phyloP scores from a whole-genome alignment of 2,329 filamentous ascomycete genomes.

The Fusarium heterosporum region DNA sequence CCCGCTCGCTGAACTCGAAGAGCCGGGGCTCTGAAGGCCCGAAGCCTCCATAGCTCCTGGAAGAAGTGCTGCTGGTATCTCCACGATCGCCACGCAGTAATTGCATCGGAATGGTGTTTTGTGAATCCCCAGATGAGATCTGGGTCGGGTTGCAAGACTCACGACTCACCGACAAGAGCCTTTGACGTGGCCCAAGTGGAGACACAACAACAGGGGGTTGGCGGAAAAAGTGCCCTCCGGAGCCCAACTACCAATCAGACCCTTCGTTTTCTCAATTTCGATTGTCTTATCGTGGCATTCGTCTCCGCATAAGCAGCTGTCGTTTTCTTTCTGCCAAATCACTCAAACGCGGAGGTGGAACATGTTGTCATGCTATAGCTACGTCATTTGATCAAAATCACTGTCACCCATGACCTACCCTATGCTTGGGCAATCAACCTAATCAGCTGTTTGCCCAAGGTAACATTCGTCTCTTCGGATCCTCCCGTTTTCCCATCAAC shows the following conservation, averaged over 20 bases:
- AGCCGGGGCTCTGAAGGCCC: slow-evolving; percentile 40
- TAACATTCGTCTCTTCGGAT: neutral
- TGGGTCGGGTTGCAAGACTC: slow-evolving; percentile 32
- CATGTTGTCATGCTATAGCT: neutral
- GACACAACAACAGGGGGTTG: slow-evolving; percentile 16
- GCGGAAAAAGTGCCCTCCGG: slow-evolving; percentile 39
- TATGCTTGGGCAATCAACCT: neutral
- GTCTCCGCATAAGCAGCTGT: slow-evolving; percentile 15
- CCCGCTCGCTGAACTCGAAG: slow-evolving; percentile 41
- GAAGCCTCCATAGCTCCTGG: slow-evolving; percentile 40
- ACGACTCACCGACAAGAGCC: slow-evolving; percentile 42
- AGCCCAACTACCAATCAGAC: slow-evolving; percentile 13
- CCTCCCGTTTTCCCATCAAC: neutral
- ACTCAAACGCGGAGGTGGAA: slow-evolving; percentile 11
- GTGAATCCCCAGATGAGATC: slow-evolving; percentile 34
- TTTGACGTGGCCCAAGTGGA: slow-evolving; percentile 42
- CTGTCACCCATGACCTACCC: slow-evolving; percentile 2
- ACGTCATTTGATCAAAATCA: slow-evolving; percentile 11
- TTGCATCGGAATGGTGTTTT: slow-evolving; percentile 41
- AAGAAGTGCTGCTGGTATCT: slow-evolving; percentile 42
- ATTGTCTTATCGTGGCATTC: slow-evolving; percentile 15
- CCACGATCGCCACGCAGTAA: slow-evolving; percentile 43
- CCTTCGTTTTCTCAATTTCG: neutral
- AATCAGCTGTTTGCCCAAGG: neutral
- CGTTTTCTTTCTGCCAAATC: slow-evolving; percentile 23